A percentile compares a stretch with the other conserved stretches of the same genome.
These are phyloP conservation scores for Starmerella scarabaei DNA, from an alignment of 805 yeast species.

Conservation along the genomic window DNA sequence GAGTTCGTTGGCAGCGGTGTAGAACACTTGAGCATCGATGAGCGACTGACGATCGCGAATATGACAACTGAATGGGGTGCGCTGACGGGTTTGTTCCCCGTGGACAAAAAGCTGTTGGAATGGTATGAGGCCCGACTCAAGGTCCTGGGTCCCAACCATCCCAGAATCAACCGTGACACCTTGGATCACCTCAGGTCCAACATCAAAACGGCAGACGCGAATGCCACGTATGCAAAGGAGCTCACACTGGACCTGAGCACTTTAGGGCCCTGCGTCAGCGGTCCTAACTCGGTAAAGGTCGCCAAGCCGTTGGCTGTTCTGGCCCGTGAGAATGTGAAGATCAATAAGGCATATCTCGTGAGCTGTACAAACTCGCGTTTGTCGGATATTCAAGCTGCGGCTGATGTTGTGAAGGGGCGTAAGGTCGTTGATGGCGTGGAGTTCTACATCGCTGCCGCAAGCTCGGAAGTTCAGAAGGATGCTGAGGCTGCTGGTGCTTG, in stretches of 20 bases:
- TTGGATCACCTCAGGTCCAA: slow-evolving; percentile 41
- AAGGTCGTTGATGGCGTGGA: slow-evolving; percentile 83
- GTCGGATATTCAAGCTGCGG: slow-evolving; percentile 89
- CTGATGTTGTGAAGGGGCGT: slow-evolving; percentile 66
- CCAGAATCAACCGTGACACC: slow-evolving; percentile 59
- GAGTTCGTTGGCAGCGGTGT: slow-evolving; percentile 26
- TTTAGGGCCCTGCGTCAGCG: slow-evolving; percentile 79
- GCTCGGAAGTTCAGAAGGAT: slow-evolving; percentile 80
- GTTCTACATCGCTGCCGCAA: slow-evolving; percentile 95
- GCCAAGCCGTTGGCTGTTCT: slow-evolving; percentile 67
- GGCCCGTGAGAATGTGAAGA: slow-evolving; percentile 56
- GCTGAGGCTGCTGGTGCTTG: slow-evolving; percentile 90
- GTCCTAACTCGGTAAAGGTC: slow-evolving; percentile 94
- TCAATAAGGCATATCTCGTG: slow-evolving; percentile 92
- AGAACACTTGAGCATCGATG: slow-evolving; percentile 23
- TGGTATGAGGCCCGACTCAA: slow-evolving; percentile 61
- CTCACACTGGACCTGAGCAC: slow-evolving; percentile 67
- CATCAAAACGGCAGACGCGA: slow-evolving; percentile 45
- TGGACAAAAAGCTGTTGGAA: slow-evolving; percentile 60
- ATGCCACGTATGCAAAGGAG: slow-evolving; percentile 81
- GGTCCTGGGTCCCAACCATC: slow-evolving; percentile 57
- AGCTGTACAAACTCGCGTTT: slow-evolving; percentile 94
- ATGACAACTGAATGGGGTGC: slow-evolving; percentile 98
- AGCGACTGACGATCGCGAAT: slow-evolving; percentile 69
- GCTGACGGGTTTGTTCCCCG: slow-evolving; percentile 92